phyloP scores from a whole-genome alignment of 176 grass and related monocot species.

The Puya raimondii region DNA sequence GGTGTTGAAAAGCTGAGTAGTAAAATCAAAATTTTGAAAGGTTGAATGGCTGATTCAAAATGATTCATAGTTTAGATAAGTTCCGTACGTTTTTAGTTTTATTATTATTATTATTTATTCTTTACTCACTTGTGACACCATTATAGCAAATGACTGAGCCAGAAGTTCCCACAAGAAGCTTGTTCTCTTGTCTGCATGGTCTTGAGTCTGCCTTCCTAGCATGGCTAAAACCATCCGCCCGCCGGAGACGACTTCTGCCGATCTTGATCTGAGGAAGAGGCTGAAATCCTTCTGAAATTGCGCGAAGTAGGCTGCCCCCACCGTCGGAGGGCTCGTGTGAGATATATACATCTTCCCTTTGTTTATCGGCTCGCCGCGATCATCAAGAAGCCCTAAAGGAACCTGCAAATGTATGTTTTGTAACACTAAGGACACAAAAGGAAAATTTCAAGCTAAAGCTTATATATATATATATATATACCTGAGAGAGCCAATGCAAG shows the following conservation, averaged over 20 bases:
- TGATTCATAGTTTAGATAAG: too few relatives aligned
- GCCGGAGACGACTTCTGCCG: conserved; percentile 49
- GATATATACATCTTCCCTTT: conserved; percentile 85
- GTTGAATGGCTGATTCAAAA: too few relatives aligned
- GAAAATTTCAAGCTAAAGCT: neutral
- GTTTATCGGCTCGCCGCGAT: conserved; percentile 40
- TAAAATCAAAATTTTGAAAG: too few relatives aligned
- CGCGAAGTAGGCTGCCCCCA: conserved; percentile 42
- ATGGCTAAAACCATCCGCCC: conserved; percentile 74
- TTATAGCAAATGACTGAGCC: conserved; percentile 58
- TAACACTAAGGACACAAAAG: neutral
- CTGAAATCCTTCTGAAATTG: conserved; percentile 89
- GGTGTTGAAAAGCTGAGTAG: too few relatives aligned
- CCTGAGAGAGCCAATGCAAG: conserved; percentile 95
- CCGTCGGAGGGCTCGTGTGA: conserved; percentile 44
- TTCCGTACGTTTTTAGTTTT: neutral
- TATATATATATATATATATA: too few relatives aligned
- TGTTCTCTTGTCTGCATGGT: conserved; percentile 36
- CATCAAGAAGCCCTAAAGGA: conserved; percentile 43
- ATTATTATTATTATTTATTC: too few relatives aligned
- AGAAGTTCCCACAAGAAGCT: conserved; percentile 78
- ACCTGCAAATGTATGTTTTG: conserved; percentile 33
- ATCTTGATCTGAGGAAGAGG: conserved; percentile 71
- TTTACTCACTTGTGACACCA: conserved; percentile 49
- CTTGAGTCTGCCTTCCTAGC: conserved; percentile 55